Conservation (phyloP, 176 grass and related monocot species). For the Bromus sterilis region DNA sequence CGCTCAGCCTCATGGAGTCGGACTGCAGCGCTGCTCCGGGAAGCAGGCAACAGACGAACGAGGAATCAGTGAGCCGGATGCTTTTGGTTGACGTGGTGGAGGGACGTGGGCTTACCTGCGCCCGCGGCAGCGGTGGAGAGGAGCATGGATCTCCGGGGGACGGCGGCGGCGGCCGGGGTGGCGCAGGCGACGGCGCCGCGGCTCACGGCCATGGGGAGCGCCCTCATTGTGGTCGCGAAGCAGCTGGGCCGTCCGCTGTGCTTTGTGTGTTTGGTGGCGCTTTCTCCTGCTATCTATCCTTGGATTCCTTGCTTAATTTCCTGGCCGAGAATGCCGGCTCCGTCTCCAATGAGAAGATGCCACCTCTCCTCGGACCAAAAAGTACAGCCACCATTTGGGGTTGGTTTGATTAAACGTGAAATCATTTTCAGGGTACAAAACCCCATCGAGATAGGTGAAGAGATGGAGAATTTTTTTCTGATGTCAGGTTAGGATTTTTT, state of each 20-base stretch:
- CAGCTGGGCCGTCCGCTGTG: not conserved
- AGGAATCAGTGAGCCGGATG: not conserved
- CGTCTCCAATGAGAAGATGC: not conserved
- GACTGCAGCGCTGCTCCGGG: slow-evolving; percentile 15
- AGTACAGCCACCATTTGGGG: no score
- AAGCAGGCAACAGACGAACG: not conserved
- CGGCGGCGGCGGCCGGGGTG: slow-evolving; percentile 11
- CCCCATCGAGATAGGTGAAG: no score
- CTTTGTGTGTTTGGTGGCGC: not conserved
- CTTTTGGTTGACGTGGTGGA: not conserved
- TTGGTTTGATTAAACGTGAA: no score
- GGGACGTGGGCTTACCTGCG: not conserved
- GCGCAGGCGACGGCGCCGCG: slow-evolving; percentile 25
- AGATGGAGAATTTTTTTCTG: no score
- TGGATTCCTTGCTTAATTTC: not conserved
- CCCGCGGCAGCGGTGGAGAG: slow-evolving; percentile 21
- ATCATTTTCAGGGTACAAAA: no score
- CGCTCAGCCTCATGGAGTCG: slow-evolving; percentile 7
- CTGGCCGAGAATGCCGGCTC: not conserved
- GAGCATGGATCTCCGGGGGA: slow-evolving; percentile 19
- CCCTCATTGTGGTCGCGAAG: not conserved
- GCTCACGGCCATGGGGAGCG: slow-evolving; percentile 8
- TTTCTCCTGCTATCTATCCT: not conserved
- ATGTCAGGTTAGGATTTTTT: no score
- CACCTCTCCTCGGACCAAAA: not conserved